Base-by-base conservation (phyloP, 495 filamentous ascomycete genomes). In the Penicillium ucsense region DNA sequence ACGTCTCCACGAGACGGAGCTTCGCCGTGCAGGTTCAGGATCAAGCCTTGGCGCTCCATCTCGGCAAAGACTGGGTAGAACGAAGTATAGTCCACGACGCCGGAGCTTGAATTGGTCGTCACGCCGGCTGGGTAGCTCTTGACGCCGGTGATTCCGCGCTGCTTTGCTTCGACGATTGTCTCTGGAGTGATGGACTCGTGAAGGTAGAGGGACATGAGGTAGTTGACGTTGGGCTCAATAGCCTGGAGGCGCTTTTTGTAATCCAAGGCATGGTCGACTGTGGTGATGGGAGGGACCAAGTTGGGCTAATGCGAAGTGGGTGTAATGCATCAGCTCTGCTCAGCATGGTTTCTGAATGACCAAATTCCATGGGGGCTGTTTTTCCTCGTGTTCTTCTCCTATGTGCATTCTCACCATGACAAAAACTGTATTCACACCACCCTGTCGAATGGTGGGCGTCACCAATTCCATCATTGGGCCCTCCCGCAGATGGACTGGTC, bases 171-270 rank as follows among this genome's bases (percentile, higher is more conserved):
- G 38, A 75, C 73, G 47, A 96, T 88, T 8, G 80, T 80, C 33
- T 85, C 84, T 5, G 89, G 85, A 3, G 85, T 94, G 42, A 95
- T 77, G 30, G 71, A 77, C 39, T 83, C 74, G 57, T 88, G 83
- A 34, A 94, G 79, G 61, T 92, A 96, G 29, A 96, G 75, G 4
- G 88, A 85, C 89, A 96, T 94, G 47, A 95, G 77, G 59, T 81
- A 95, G 47, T 76, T 81, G 38, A 95, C 82, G 34, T 78, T 75
- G 0, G 84, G 82, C 41, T 84, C 85, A 53, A 90, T 69, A 43
- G 75, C 71, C 53, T 77, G 67, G 41, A 96, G 75, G 6, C 72
- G 71, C 43, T 73, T 65, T 53, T 84, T 75, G 69, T 95, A 96
- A 44, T 83, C 79, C 11, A 94, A 67, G 30, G 86, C 88, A 61